A percentile compares a stretch with the other conserved stretches of the same genome.
phyloP scores from a whole-genome alignment of 257 asterid genomes.

The Nyctanthes arbortristis region DNA sequence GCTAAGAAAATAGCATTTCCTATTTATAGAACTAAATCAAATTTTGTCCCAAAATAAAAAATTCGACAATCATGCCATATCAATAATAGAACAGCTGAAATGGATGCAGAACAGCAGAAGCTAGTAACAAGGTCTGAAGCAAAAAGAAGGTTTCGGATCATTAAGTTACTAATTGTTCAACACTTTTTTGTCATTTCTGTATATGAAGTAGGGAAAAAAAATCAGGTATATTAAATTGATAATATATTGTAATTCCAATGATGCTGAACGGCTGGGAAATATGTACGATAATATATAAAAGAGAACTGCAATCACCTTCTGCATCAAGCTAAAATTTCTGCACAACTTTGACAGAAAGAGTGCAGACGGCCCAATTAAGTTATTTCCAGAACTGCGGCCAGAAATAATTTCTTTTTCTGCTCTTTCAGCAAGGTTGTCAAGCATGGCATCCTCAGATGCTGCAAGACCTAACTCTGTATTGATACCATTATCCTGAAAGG shows the following conservation, averaged over 20 bases:
- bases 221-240: not conserved
- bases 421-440: conserved; percentile 74
- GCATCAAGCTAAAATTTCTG: conserved; percentile 84
- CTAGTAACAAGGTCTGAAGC: not conserved
- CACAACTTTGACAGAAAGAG: conserved; percentile 77
- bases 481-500: conserved; percentile 64
- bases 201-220: conserved; percentile 15
- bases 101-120: not conserved
- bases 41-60: not conserved
- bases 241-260: conserved; percentile 11
- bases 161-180: conserved; percentile 4
- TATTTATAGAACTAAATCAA: not conserved
- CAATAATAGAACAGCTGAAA: not conserved
- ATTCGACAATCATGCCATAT: not conserved
- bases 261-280: not conserved
- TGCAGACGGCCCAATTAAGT: conserved; percentile 83
- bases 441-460: conserved; percentile 89
- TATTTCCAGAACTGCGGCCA: conserved; percentile 53
- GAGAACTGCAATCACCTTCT: conserved; percentile 61
- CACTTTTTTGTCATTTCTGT: not conserved
- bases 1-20: conserved; percentile 1
- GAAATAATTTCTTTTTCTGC: conserved; percentile 93
- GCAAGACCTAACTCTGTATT: conserved; percentile 89
- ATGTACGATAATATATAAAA: conserved; percentile 7
- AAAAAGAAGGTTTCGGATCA: not conserved